Evolutionary conservation across 2,329 filamentous ascomycete genomes (phyloP).

Genomic region (Grosmannia serpens): DNA sequence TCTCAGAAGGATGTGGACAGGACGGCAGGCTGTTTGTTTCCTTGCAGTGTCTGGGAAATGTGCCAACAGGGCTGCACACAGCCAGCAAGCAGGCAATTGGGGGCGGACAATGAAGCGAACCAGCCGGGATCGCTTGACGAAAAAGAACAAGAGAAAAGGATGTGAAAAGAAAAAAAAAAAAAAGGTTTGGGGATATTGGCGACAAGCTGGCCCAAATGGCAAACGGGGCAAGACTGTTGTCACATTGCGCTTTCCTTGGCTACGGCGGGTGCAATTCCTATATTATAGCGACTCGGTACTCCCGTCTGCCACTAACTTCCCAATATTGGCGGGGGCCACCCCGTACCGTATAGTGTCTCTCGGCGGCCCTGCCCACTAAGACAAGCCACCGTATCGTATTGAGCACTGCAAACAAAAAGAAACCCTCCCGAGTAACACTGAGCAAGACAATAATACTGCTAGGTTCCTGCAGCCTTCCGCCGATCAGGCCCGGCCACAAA

Average conservation of each 20-base stretch:
- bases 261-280: background rate
- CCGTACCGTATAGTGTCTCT: background rate
- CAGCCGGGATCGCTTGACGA: background rate
- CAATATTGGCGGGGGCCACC: background rate
- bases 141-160: background rate
- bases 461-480: background rate
- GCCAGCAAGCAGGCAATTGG: background rate
- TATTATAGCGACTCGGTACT: background rate
- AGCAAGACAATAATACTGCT: background rate
- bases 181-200: background rate
- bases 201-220: background rate
- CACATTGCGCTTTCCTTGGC: background rate
- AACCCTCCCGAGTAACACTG: background rate
- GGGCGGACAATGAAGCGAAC: background rate
- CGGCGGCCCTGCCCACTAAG: background rate
- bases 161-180: background rate
- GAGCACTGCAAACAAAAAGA: background rate
- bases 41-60: background rate
- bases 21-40: background rate
- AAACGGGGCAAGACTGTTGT: background rate
- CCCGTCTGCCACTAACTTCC: background rate
- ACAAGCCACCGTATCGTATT: background rate
- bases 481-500: background rate
- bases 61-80: background rate
- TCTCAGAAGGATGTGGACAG: background rate